These are phyloP conservation scores for Schizophyllum amplum DNA, from an alignment of 1,284 basidiomycete genomes.

Conservation along the genomic window DNA sequence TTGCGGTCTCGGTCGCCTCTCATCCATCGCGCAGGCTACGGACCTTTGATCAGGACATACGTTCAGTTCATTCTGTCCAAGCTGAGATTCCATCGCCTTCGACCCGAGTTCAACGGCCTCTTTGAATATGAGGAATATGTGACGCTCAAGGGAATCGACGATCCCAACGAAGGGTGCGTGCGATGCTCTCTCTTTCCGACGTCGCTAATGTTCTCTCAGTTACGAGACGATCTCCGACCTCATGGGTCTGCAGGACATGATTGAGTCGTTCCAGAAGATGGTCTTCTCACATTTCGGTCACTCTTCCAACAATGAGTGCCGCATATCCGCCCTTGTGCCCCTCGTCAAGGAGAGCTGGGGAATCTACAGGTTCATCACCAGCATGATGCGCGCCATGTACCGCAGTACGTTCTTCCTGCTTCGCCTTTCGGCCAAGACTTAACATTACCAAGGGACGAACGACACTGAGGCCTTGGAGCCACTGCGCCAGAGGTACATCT, in stretches of 20 bases:
- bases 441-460: constrained; percentile 61
- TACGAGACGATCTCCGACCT: constrained; percentile 95
- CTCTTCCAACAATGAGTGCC: constrained; percentile 90
- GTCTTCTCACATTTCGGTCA: constrained; percentile 89
- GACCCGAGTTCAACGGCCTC: constrained; percentile 92
- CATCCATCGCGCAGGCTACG: constrained; percentile 58
- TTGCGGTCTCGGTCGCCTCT: constrained; percentile 6
- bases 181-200: constrained; percentile 7
- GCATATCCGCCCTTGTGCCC: constrained; percentile 88
- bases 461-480: constrained; percentile 83
- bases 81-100: constrained; percentile 86
- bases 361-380: constrained; percentile 95
- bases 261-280: constrained; percentile 95
- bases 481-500: constrained; percentile 74
- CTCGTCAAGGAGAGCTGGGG: constrained; percentile 97
- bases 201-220: constrained; percentile 22
- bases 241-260: constrained; percentile 94
- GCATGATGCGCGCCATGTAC: constrained; percentile 94
- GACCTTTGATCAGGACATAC: constrained; percentile 86
- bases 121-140: constrained; percentile 98
- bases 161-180: constrained; percentile 92
- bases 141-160: constrained; percentile 91
- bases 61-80: constrained; percentile 94
- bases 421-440: constrained; percentile 4
- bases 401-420: constrained; percentile 48